Evolutionary conservation across 139 green algal genomes (phyloP).

Genomic region (Chlamydomonas sp.): DNA sequence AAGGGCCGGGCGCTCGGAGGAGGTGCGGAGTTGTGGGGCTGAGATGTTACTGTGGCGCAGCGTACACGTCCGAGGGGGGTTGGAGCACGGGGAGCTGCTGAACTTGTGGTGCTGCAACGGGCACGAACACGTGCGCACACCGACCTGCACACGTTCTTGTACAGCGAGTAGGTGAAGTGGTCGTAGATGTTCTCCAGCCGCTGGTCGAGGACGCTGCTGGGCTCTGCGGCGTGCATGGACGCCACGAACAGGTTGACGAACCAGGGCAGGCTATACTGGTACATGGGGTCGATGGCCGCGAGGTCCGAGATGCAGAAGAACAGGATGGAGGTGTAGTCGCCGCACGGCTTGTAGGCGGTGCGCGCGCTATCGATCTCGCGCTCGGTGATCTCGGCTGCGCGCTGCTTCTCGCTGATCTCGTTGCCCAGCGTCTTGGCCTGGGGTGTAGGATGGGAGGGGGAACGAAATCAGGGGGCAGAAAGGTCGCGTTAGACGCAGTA

Average conservation of each 20-base stretch:
- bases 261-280: slow-evolving; percentile 84
- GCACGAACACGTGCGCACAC: slow-evolving; percentile 48
- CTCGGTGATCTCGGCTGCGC: slow-evolving; percentile 70
- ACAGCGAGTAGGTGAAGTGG: slow-evolving; percentile 84
- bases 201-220: slow-evolving; percentile 49
- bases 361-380: slow-evolving; percentile 74
- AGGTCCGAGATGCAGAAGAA: slow-evolving; percentile 84
- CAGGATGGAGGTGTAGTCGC: slow-evolving; percentile 77
- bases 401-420: slow-evolving; percentile 81
- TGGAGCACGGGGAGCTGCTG: neutral
- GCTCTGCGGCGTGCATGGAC: slow-evolving; percentile 56
- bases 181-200: slow-evolving; percentile 75
- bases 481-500: too few species aligned
- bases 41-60: too few species aligned
- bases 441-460: neutral
- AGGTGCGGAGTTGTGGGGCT: too few species aligned
- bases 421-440: slow-evolving; percentile 77
- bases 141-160: slow-evolving; percentile 69
- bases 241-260: slow-evolving; percentile 79
- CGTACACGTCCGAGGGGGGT: too few species aligned
- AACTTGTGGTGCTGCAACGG: neutral
- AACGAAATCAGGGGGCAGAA: neutral
- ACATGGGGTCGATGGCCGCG: slow-evolving; percentile 80
- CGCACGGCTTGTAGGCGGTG: slow-evolving; percentile 74
- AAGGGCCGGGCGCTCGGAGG: neutral